phyloP scores from a whole-genome alignment of 306 rosid genomes.

The Ochetophila trinervis region DNA sequence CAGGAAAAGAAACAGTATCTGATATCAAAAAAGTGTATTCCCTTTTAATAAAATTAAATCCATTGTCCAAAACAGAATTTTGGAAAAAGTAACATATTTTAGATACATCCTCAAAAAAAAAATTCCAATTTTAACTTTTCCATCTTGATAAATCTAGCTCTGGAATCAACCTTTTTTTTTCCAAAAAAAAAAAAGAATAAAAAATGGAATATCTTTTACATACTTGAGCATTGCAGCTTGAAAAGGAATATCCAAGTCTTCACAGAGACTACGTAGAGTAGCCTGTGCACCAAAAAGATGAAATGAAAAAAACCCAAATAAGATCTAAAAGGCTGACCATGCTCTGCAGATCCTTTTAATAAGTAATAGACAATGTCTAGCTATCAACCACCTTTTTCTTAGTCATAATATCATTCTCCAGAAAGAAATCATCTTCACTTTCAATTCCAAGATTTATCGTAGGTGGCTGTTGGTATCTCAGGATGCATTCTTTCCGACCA shows the following conservation, averaged over 20 bases:
- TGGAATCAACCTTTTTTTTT: neutral
- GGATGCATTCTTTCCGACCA: too few relatives aligned
- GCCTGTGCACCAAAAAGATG: constrained; percentile 42
- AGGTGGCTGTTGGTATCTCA: too few relatives aligned
- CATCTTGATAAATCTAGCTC: neutral
- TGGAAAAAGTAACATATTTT: too few relatives aligned
- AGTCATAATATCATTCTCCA: too few relatives aligned
- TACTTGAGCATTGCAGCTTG: constrained; percentile 73
- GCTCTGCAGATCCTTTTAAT: constrained; percentile 4
- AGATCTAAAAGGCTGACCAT: neutral
- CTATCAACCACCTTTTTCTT: neutral
- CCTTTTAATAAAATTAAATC: too few relatives aligned
- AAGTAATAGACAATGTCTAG: constrained; percentile 7
- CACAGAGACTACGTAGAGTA: constrained; percentile 62
- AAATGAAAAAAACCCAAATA: neutral
- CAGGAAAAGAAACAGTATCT: neutral
- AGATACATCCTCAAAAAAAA: too few relatives aligned
- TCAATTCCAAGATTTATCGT: too few relatives aligned
- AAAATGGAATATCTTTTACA: constrained; percentile 19
- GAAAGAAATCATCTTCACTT: neutral
- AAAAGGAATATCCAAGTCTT: constrained; percentile 68
- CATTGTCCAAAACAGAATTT: too few relatives aligned
- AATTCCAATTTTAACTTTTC: constrained; percentile 1
- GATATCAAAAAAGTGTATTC: neutral
- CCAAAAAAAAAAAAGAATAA: neutral